Percentiles rank a stretch among this genome's conserved stretches.
These are phyloP conservation scores for Microdochium nivale DNA, from an alignment of 2,329 filamentous ascomycete genomes.

Conservation along the genomic window DNA sequence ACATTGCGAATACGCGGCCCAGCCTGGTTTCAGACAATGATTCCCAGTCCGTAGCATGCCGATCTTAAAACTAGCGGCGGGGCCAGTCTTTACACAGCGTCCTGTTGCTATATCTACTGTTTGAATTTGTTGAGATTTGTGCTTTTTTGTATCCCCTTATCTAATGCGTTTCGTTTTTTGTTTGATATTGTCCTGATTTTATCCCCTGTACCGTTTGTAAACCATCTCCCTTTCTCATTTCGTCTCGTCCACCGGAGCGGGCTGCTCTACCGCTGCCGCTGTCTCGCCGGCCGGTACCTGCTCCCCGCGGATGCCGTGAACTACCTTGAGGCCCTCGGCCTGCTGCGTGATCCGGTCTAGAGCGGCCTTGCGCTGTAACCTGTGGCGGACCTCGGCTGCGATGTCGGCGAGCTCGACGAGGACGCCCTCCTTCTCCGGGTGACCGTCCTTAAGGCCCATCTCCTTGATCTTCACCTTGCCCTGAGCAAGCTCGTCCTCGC, in stretches of 20 bases:
- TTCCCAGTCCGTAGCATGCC: too few species aligned
- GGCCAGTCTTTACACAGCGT: too few species aligned
- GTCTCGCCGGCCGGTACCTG: conserved; percentile 17
- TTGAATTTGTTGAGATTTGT: too few species aligned
- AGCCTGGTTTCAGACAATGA: too few species aligned
- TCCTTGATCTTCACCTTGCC: conserved; percentile 85
- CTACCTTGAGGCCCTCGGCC: conserved; percentile 36
- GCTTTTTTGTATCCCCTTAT: too few species aligned
- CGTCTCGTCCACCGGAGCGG: conserved; percentile 5
- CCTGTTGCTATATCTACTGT: too few species aligned
- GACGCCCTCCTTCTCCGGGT: conserved; percentile 85
- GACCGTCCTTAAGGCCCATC: conserved; percentile 62
- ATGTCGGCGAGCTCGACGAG: conserved; percentile 58
- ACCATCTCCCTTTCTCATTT: conserved; percentile 1
- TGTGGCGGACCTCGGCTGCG: conserved; percentile 50
- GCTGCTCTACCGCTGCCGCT: conserved; percentile 9
- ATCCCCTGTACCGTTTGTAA: neutral
- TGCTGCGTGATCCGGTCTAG: conserved; percentile 32
- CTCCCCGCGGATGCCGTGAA: conserved; percentile 35
- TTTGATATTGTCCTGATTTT: neutral
- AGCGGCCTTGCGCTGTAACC: conserved; percentile 26
- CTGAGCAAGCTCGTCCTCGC: conserved; percentile 76
- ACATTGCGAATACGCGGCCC: too few species aligned
- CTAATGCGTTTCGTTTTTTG: neutral
- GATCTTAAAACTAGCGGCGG: too few species aligned